Evolutionary conservation across 2,329 filamentous ascomycete genomes (phyloP), one percentile per base, ranked within the genome.

Genomic region (Stagonosporopsis tanaceti): DNA sequence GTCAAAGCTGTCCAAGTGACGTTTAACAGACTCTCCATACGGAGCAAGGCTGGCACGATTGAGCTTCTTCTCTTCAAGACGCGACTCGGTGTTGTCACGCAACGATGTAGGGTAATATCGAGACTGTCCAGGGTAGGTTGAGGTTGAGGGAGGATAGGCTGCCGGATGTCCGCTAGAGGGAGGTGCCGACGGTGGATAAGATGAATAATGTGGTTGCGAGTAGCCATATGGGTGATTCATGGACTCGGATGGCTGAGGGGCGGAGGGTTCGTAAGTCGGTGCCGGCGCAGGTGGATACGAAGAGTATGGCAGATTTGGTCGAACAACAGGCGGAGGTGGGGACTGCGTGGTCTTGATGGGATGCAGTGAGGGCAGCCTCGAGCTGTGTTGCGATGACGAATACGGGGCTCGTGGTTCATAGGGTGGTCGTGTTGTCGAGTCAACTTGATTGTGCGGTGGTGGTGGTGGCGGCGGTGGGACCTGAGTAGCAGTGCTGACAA

Each of bases 1-100:
- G 69, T 89, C 87, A 60, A 85, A 88, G 45, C 82, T 80, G 38
- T 89, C 86, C 3, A 89, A 75, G 72, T 89, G 86, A 37, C 86
- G 81, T 69, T 89, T 89, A n/a, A 88, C 82, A 11, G 76, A 81
- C 46, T 82, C 78, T 27, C 79, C 80, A 59, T 77, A 78, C 2
- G 73, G 67, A 11, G 71, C 73, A 14, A 74, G 62, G 40, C 65
- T 73, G 7, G 69, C 57, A 3, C 73, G 68, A 14, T 69, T 71
- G 22, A 73, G 66, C 59, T 75, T 76, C 72, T 67, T 78, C 57
- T 71, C 75, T 64, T 76, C 76, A 6, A 71, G 17, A 4, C 71
- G 68, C 45, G 65, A 61, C 27, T 76, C 71, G 6, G 67, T 61
- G 47, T 65, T 69, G 20, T 79, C 77, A 6, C 76, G 77, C 77